phyloP scores from a whole-genome alignment of 768 basidiomycete genomes.

The Russula griseocarnosa region DNA sequence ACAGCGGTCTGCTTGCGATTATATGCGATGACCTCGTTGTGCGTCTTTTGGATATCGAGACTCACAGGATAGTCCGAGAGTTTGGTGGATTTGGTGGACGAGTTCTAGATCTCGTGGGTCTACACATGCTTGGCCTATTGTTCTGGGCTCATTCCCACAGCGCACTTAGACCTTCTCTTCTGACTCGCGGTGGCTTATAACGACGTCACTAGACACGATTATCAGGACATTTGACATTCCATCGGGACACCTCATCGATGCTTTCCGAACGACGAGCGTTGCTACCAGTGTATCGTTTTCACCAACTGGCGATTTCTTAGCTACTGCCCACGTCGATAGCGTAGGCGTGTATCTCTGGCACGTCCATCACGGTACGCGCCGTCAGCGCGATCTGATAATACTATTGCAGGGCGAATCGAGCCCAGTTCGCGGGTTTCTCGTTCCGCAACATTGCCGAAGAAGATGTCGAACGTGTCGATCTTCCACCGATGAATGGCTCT shows the following conservation, averaged over 20 bases:
- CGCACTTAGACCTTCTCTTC: constrained; percentile 78
- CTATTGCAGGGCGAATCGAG: constrained; percentile 79
- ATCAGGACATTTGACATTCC: constrained; percentile 96
- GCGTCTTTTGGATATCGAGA: constrained; percentile 89
- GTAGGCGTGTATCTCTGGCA: constrained; percentile 95
- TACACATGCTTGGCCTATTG: neutral
- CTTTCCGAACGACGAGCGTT: constrained; percentile 80
- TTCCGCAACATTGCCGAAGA: constrained; percentile 77
- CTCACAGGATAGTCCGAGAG: constrained; percentile 81
- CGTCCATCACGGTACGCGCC: constrained; percentile 24
- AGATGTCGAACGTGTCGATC: constrained; percentile 58
- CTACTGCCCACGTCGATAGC: constrained; percentile 90
- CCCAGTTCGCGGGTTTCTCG: constrained; percentile 84
- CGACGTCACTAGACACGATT: constrained; percentile 82
- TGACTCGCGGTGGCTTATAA: constrained; percentile 90
- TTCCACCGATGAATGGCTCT: constrained; percentile 83
- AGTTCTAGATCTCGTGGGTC: constrained; percentile 81
- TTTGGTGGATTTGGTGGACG: constrained; percentile 77
- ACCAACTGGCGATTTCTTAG: constrained; percentile 92
- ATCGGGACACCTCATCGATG: constrained; percentile 87
- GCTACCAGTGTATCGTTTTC: constrained; percentile 92
- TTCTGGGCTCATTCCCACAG: neutral
- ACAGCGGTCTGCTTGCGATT: constrained; percentile 78
- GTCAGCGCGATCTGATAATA: constrained; percentile 18
- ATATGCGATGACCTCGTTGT: constrained; percentile 84